A percentile compares a stretch with the other conserved stretches of the same genome.
These are phyloP conservation scores for Gossypium arboreum DNA, from an alignment of 345 rosid species.

Conservation along the genomic window DNA sequence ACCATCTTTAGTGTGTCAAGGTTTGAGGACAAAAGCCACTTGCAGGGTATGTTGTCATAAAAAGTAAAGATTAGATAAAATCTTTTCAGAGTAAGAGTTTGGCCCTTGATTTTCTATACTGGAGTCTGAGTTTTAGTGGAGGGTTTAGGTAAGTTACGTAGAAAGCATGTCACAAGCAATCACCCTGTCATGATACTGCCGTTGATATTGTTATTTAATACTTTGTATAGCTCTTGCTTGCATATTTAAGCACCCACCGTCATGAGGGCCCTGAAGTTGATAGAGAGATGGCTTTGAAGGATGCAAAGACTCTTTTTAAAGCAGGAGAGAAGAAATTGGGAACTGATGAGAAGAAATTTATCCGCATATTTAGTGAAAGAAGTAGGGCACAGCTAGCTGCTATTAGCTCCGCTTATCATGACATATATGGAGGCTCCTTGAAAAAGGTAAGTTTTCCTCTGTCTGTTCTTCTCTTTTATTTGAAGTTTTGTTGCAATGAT, in stretches of 20 bases:
- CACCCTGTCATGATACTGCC: not conserved
- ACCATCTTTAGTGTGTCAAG: not conserved
- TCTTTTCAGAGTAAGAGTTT: not conserved
- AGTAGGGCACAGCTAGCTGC: constrained; percentile 62
- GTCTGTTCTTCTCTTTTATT: not conserved
- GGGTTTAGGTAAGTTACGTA: not conserved
- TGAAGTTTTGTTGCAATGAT: not conserved
- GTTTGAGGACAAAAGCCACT: not conserved
- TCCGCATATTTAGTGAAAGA: constrained; percentile 47
- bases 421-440: constrained; percentile 43
- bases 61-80: not conserved
- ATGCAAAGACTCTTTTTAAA: constrained; percentile 56
- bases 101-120: not conserved
- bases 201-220: constrained; percentile 7
- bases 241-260: constrained; percentile 40
- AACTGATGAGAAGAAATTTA: constrained; percentile 69
- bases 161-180: not conserved
- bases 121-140: not conserved
- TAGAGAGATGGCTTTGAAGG: constrained; percentile 32
- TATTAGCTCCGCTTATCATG: constrained; percentile 36
- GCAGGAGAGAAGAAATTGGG: constrained; percentile 67
- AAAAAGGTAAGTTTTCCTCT: constrained; percentile 43
- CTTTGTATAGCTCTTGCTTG: constrained; percentile 50
- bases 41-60: not conserved
- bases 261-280: constrained; percentile 54